Conservation (phyloP, 176 grass and related monocot genomes). For the Aegilops longissima region DNA sequence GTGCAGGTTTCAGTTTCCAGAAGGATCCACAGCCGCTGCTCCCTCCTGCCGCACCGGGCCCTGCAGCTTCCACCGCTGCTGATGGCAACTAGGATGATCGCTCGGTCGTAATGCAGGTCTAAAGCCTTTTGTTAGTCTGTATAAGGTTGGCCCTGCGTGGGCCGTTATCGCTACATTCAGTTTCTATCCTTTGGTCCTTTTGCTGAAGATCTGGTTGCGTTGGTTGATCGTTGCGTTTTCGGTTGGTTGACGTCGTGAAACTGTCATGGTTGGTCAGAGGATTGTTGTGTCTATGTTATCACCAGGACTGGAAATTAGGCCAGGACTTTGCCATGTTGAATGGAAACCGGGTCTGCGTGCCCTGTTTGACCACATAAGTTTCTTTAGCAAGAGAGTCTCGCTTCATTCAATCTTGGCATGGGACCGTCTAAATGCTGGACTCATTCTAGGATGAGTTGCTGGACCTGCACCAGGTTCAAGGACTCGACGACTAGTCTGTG, state of each 20-base stretch:
- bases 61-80: too few relatives aligned
- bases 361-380: background rate
- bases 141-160: too few relatives aligned
- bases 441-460: background rate
- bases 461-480: too few relatives aligned
- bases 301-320: background rate
- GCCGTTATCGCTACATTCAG: background rate
- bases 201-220: background rate
- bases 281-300: background rate
- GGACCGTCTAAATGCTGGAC: background rate
- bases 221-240: background rate
- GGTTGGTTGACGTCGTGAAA: background rate
- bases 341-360: too few relatives aligned
- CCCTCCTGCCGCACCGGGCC: background rate
- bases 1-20: background rate
- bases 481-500: too few relatives aligned
- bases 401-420: background rate
- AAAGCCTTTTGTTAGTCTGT: background rate
- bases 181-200: too few relatives aligned
- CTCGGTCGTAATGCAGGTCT: background rate
- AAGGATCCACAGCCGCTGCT: background rate
- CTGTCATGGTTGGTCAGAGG: background rate
- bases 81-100: background rate
- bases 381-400: background rate
- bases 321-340: too few relatives aligned